Evolutionary conservation across 2,329 filamentous ascomycete genomes (phyloP), one percentile per base, ranked within the genome.

Genomic region (Cladorrhinum sp.): DNA sequence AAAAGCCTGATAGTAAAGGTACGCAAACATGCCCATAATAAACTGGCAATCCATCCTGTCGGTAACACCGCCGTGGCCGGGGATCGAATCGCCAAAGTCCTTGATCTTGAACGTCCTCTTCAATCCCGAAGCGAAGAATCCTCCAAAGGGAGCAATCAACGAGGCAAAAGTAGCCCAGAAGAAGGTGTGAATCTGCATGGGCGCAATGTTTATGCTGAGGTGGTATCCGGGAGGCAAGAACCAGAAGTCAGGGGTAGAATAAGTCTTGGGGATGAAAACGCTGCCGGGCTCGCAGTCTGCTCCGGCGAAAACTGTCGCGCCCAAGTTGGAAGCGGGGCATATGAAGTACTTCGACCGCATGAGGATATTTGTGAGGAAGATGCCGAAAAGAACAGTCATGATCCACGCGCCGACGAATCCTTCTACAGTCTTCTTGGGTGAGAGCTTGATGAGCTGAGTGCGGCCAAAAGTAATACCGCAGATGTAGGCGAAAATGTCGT

Each of bases 91-190:
- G 67, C 95, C 95, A 78, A 99, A 99, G 78, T 99, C 95, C 82
- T 99, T 99, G 82, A 99, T 96, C 80, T 99, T 98, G 81, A 99
- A 99, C 3, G 93, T 97, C 27, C 95, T 91, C 84, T 99, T 99
- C 60, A 99, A 84, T 0, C 95, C 95, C 2, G 93, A 97, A 3
- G 95, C 95, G 73, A 99, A 99, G 84, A 99, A 99, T 27, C 95
- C 95, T 59, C 95, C 95, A 71, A 99, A 99, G 2, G 95, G 95
- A 8, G 95, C 95, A 69, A 99, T 96, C 38, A 99, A 83, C 3
- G 93, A 98, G 51, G 95, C 95, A 71, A 99, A 99, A 0, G 92
- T 92, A 16, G 92, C 92, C 70, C 98, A 88, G 56, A 91, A 83
- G 58, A 98, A 82, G 67, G 96, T 90, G 77, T 99, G 95, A 72